Evolutionary conservation across 192 early-diverging fungal species (phyloP).

Genomic region (Coemansia reversa): DNA sequence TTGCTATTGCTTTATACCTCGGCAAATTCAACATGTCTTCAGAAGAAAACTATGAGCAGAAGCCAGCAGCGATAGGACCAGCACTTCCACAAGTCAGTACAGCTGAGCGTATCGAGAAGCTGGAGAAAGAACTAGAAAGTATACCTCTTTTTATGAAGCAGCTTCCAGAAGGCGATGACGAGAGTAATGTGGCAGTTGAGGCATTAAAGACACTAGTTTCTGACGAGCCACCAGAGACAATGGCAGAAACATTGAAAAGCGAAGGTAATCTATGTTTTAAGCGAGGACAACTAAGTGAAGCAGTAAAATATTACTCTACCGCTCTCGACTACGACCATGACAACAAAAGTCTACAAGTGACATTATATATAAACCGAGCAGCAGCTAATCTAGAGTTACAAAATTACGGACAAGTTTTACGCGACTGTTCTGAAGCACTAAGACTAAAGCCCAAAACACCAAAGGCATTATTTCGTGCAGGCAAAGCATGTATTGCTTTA

Average conservation of each 20-base stretch:
- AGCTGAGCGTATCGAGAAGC: conserved; percentile 38
- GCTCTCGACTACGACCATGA: conserved; percentile 73
- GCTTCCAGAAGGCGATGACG: conserved; percentile 61
- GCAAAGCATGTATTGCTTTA: conserved; percentile 74
- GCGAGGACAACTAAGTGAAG: conserved; percentile 73
- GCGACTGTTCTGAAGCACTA: conserved; percentile 87
- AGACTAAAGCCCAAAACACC: conserved; percentile 72
- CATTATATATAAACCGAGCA: conserved; percentile 84
- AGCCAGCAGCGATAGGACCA: conserved; percentile 16
- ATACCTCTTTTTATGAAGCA: conserved; percentile 95
- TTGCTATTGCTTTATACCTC: no score
- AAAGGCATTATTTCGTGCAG: conserved; percentile 92
- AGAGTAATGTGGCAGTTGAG: conserved; percentile 71
- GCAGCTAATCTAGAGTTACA: conserved; percentile 84
- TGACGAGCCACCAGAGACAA: conserved; percentile 91
- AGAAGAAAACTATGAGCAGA: neutral
- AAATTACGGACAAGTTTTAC: conserved; percentile 85
- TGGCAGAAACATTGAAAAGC: conserved; percentile 90
- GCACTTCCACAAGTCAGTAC: conserved; percentile 14
- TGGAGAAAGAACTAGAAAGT: conserved; percentile 62
- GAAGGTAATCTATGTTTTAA: conserved; percentile 95
- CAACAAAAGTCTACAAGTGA: conserved; percentile 74
- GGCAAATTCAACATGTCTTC: no score
- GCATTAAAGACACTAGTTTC: conserved; percentile 84
- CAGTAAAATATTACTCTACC: conserved; percentile 83